phyloP scores from a whole-genome alignment of 768 basidiomycete genomes.

The Hygrocybe coccinea region DNA sequence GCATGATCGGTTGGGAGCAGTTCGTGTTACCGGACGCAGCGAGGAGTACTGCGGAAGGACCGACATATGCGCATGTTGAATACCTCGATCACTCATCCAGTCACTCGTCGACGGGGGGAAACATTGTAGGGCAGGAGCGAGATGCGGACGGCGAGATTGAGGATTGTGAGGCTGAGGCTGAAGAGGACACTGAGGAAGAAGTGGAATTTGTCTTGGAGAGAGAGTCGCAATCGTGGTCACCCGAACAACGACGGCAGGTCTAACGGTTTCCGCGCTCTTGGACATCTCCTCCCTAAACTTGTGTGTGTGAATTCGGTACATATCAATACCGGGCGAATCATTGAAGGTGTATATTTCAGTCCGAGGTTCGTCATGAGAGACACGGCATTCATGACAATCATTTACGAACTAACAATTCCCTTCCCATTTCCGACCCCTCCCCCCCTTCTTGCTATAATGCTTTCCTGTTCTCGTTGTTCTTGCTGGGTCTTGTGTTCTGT shows the following conservation, averaged over 20 bases:
- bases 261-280: background rate
- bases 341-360: background rate
- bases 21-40: slow-evolving; percentile 63
- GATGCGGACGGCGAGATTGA: slow-evolving; percentile 8
- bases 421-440: background rate
- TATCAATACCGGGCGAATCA: background rate
- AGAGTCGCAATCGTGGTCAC: slow-evolving; percentile 36
- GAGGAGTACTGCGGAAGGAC: slow-evolving; percentile 38
- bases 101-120: slow-evolving; percentile 1
- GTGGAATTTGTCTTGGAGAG: slow-evolving; percentile 67
- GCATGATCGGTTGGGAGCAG: slow-evolving; percentile 62
- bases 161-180: slow-evolving; percentile 34
- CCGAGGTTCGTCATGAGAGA: background rate
- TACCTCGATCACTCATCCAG: no score
- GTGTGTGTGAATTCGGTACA: background rate
- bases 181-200: slow-evolving; percentile 70
- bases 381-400: background rate
- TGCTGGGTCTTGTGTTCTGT: background rate
- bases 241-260: slow-evolving; percentile 20
- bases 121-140: background rate
- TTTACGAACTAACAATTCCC: background rate
- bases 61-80: slow-evolving; percentile 8
- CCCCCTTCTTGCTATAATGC: background rate
- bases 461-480: background rate
- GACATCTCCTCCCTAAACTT: background rate